These are phyloP conservation scores for Arxiozyma telluris DNA, from an alignment of 1,139 yeast species.

Conservation along the genomic window DNA sequence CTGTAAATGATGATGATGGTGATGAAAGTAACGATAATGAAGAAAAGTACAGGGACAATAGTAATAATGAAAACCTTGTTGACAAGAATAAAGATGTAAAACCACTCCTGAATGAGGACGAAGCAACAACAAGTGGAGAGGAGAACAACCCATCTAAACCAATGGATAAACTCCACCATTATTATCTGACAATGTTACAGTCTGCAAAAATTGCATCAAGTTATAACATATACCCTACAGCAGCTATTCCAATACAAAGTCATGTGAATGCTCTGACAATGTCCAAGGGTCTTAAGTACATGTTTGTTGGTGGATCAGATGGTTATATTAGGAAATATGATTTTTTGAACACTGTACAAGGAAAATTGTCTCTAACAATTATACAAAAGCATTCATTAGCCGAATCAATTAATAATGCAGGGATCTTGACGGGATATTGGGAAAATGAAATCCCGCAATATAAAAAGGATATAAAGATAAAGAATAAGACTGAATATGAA, in stretches of 20 bases:
- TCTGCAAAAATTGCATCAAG: slow-evolving; percentile 41
- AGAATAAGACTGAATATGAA: slow-evolving; percentile 43
- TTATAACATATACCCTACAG: slow-evolving; percentile 57
- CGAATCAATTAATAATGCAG: slow-evolving; percentile 78
- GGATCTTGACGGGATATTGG: slow-evolving; percentile 81
- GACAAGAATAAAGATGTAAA: background rate
- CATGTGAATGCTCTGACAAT: slow-evolving; percentile 71
- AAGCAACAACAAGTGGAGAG: background rate
- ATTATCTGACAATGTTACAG: slow-evolving; percentile 35
- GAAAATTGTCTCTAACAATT: slow-evolving; percentile 81
- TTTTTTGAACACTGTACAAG: slow-evolving; percentile 75
- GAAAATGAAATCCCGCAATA: slow-evolving; percentile 82
- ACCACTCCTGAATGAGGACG: background rate
- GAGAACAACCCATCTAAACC: background rate
- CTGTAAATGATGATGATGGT: slow-evolving; percentile 14
- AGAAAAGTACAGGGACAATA: background rate
- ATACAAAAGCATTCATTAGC: slow-evolving; percentile 86
- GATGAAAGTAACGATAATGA: slow-evolving; percentile 23
- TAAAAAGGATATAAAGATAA: slow-evolving; percentile 37
- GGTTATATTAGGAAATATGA: slow-evolving; percentile 89
- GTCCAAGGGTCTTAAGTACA: slow-evolving; percentile 76
- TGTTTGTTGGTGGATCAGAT: slow-evolving; percentile 93
- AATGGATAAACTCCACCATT: slow-evolving; percentile 22
- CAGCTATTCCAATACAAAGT: slow-evolving; percentile 62
- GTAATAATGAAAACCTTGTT: background rate